Evolutionary conservation across 805 yeast species (phyloP), one percentile per base, ranked within the genome.

Genomic region (Candida incommunis): DNA sequence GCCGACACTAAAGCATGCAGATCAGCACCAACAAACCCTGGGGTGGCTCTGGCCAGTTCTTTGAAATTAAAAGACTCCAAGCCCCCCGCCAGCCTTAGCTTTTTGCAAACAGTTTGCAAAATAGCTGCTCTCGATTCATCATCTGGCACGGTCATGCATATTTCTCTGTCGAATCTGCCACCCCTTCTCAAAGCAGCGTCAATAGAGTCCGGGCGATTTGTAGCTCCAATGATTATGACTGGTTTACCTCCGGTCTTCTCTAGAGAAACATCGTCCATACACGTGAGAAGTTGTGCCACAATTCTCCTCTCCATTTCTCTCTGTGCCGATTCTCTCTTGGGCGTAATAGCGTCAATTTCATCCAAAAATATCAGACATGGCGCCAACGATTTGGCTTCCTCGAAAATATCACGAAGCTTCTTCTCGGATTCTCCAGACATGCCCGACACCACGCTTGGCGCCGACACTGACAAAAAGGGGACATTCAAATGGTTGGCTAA

Each of bases 391-490:
- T 80, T 81, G 2, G 98, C 98, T 58, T 92, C 97, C 31, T 87
- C 96, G 57, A 90, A 90, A 31, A 90, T 68, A 48, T 92, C 97
- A 50, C 98, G 71, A 21, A 92, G 70, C 58, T 90, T 88, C 68
- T 92, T 92, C 61, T 92, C 98, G 50, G 90, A 78, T 61, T 92
- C 98, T 40, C 98, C 98, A n/a, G 95, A 85, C 97, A 92, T 92
- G 3, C 98, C 98, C 49, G 95, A 84, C 0, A 92, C 97, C 5
- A 92, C 85, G 2, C 95, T 81, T 1, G 98, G 98, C 0, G 98
- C 97, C 23, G 95, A 82, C 1, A 92, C 72, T 41, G 82, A 80
- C 16, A 92, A 76, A 58, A 92, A 92, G 0, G 97, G 96, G 0
- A 92, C 95, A 53, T 86, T 82, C 25, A 92, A 70, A 57, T 90